Percentiles rank a stretch among this genome's conserved stretches.
phyloP scores from a whole-genome alignment of 2,329 filamentous ascomycete genomes.

The Colletotrichum limetticola region DNA sequence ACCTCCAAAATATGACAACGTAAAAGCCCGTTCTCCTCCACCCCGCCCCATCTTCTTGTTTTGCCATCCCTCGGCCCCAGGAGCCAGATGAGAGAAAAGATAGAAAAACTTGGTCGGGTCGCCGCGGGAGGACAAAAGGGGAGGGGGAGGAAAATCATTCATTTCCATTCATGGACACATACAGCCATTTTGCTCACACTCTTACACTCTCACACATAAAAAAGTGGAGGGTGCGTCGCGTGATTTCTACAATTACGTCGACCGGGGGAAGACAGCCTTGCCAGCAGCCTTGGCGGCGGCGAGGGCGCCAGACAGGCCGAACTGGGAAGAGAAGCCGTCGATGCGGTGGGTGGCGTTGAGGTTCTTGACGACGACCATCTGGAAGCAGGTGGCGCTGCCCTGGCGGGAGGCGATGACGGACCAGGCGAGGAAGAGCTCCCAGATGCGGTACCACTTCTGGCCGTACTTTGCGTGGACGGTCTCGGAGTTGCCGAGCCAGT shows the following conservation, averaged over 20 bases:
- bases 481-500: slow-evolving; percentile 94
- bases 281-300: slow-evolving; percentile 46
- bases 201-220: background rate
- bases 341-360: slow-evolving; percentile 87
- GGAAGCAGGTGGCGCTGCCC: slow-evolving; percentile 86
- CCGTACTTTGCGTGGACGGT: slow-evolving; percentile 97
- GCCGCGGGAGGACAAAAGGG: background rate
- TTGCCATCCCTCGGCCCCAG: background rate
- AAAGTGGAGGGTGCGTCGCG: background rate
- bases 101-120: background rate
- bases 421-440: slow-evolving; percentile 91
- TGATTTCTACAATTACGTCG: background rate
- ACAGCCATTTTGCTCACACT: background rate
- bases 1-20: slow-evolving; percentile 4
- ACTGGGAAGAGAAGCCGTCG: slow-evolving; percentile 77
- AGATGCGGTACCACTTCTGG: slow-evolving; percentile 94
- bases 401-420: slow-evolving; percentile 87
- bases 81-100: background rate
- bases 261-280: slow-evolving; percentile 20
- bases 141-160: background rate
- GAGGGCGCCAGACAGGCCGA: slow-evolving; percentile 72
- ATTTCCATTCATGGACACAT: slow-evolving; percentile 6
- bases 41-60: background rate
- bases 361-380: slow-evolving; percentile 90
- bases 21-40: background rate